These are phyloP conservation scores for Myxozyma geophila DNA, from an alignment of 805 yeast species.

Conservation along the genomic window DNA sequence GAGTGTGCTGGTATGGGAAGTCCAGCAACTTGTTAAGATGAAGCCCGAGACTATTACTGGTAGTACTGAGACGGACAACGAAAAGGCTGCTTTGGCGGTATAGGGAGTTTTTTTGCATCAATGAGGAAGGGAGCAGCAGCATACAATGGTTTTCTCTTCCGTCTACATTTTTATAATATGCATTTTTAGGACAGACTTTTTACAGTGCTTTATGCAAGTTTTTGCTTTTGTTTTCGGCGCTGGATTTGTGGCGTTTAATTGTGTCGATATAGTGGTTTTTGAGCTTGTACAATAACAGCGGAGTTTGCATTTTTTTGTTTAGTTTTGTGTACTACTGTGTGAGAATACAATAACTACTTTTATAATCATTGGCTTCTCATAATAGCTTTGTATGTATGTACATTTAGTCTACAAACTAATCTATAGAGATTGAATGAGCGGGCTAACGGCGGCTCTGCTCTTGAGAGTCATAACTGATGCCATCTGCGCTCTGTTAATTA, in stretches of 20 bases:
- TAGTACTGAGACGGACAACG: not conserved
- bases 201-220: too few relatives aligned
- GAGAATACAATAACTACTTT: not conserved
- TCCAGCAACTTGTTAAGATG: constrained; percentile 10
- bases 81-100: not conserved
- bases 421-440: constrained; percentile 14
- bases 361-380: not conserved
- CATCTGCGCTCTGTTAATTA: constrained; percentile 27
- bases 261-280: too few relatives aligned
- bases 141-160: too few relatives aligned
- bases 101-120: not conserved
- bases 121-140: too few relatives aligned
- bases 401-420: not conserved
- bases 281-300: too few relatives aligned
- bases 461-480: constrained; percentile 33
- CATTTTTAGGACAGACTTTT: too few relatives aligned
- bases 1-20: constrained; percentile 44
- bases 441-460: constrained; percentile 30
- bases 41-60: not conserved
- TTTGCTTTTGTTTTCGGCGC: too few relatives aligned
- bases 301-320: too few relatives aligned
- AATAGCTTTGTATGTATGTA: not conserved
- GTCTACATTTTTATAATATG: too few relatives aligned
- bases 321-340: too few relatives aligned
- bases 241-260: too few relatives aligned